These are phyloP conservation scores for Xylaria sp. DNA, from an alignment of 2,329 filamentous ascomycete species.

Conservation along the genomic window DNA sequence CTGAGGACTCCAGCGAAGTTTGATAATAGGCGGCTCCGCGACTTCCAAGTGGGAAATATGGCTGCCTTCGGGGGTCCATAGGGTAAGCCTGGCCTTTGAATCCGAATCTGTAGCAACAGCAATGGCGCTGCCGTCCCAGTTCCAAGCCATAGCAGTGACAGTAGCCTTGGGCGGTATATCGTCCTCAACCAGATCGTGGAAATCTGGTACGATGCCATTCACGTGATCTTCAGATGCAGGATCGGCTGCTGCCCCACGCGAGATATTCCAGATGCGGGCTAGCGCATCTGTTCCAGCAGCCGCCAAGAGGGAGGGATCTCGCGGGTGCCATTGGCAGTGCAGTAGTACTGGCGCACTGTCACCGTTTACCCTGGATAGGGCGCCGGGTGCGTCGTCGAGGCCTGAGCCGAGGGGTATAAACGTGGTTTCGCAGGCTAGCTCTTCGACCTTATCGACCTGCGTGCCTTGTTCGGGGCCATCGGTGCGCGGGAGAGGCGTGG, in stretches of 20 bases:
- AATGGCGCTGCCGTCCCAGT: slow-evolving; percentile 65
- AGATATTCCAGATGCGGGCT: slow-evolving; percentile 75
- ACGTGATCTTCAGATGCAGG: slow-evolving; percentile 60
- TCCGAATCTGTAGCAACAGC: slow-evolving; percentile 68
- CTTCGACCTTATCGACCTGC: slow-evolving; percentile 72
- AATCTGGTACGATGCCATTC: slow-evolving; percentile 56
- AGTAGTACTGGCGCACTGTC: slow-evolving; percentile 71
- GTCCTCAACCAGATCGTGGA: slow-evolving; percentile 63
- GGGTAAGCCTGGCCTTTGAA: slow-evolving; percentile 63
- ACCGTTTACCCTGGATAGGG: slow-evolving; percentile 46
- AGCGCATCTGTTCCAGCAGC: slow-evolving; percentile 76
- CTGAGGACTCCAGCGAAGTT: slow-evolving; percentile 69
- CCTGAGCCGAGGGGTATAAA: slow-evolving; percentile 65
- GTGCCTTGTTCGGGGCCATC: slow-evolving; percentile 73
- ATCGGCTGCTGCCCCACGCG: slow-evolving; percentile 63
- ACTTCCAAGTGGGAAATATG: slow-evolving; percentile 65
- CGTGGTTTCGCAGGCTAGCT: slow-evolving; percentile 68
- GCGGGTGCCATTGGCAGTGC: slow-evolving; percentile 76
- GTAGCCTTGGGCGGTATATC: slow-evolving; percentile 63
- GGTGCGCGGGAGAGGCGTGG: slow-evolving; percentile 65
- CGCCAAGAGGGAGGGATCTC: slow-evolving; percentile 72
- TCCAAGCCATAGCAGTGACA: slow-evolving; percentile 71
- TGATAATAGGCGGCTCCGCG: slow-evolving; percentile 70
- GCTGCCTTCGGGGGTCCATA: slow-evolving; percentile 66
- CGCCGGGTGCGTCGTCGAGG: slow-evolving; percentile 44